Base-by-base conservation (phyloP, 805 yeast genomes). In the Sugiyamaella lignohabitans region DNA sequence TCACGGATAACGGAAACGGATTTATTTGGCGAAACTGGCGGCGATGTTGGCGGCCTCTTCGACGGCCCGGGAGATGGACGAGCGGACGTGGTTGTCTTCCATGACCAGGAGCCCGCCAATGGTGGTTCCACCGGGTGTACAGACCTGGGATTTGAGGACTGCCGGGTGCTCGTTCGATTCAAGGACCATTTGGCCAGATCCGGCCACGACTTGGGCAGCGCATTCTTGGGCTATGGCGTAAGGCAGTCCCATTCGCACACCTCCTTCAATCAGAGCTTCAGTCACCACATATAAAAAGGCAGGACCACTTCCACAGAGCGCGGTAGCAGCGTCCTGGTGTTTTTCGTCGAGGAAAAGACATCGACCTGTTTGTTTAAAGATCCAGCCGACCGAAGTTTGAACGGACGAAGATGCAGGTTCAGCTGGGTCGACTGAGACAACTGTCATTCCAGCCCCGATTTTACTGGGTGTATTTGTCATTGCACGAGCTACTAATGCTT, bases 71-170 rank as follows among this genome's bases (percentile, higher is more conserved):
- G 94, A 79, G 58, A 93, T 84, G 20, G 87, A 91, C 40, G 87
- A 76, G 68, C 96, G 82, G 40, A 93, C 84, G 43, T 91, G 94
- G 42, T 79, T 79, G 55, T 87, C 96, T 70, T 93, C 98, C 83
- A 93, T 80, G 53, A 81, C 87, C 65, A 91, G 75, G 49, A 93
- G 71, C 0, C 98, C 98, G 6, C 95, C 95, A 63, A 93, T 93
- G 3, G 98, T 93, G 43, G 97, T 89, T 29, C 98, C 98, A 24
- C 93, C 98, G 20, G 98, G 98, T 0, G 98, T 93, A 62, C 96
- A 88, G 5, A 93, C 93, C 57, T 81, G 82, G 62, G 84, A 80
- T 62, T 86, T 86, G 63, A 93, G 74, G 10, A 77, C 87, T 17
- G 93, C 91, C 8, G 98, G 98, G 60, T 91, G 96, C 38, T 74